A percentile compares a stretch with the other conserved stretches of the same genome.
Evolutionary conservation across 768 basidiomycete species (phyloP).

Genomic region (Suillus subaureus): DNA sequence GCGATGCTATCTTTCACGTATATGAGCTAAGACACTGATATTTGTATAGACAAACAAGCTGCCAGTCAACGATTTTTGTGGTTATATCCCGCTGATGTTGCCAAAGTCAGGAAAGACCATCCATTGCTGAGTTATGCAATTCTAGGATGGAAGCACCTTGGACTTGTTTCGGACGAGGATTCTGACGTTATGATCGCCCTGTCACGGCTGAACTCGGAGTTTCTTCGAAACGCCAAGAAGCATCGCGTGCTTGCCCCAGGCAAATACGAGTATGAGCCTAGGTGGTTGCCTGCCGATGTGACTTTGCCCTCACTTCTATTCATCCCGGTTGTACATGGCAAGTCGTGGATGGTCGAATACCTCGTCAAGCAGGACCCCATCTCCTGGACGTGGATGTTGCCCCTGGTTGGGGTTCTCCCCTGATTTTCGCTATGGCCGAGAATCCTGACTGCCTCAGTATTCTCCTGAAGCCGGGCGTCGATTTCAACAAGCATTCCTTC

Average conservation of each 20-base stretch:
- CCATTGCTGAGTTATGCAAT: neutral
- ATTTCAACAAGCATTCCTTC: neutral
- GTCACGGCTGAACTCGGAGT: neutral
- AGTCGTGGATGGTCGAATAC: slow-evolving; percentile 2
- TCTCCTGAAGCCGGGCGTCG: neutral
- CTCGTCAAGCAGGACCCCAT: neutral
- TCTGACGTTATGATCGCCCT: neutral
- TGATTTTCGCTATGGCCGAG: neutral
- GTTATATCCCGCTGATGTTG: too few species aligned
- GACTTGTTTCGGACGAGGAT: neutral
- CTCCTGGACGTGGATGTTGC: neutral
- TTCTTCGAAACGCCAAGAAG: neutral
- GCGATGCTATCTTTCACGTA: neutral
- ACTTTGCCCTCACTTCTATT: neutral
- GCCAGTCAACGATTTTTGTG: too few species aligned
- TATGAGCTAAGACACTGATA: neutral
- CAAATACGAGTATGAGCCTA: neutral
- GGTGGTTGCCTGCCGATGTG: neutral
- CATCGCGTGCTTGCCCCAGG: too few species aligned
- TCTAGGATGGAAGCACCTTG: neutral
- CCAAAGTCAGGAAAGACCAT: neutral
- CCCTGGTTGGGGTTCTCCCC: neutral
- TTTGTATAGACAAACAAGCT: neutral
- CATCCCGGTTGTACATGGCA: neutral
- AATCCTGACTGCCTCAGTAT: neutral